Percentiles rank a stretch among this genome's conserved stretches.
Conservation (phyloP, 2,329 filamentous ascomycete genomes). For the Elsinoe ampelina region DNA sequence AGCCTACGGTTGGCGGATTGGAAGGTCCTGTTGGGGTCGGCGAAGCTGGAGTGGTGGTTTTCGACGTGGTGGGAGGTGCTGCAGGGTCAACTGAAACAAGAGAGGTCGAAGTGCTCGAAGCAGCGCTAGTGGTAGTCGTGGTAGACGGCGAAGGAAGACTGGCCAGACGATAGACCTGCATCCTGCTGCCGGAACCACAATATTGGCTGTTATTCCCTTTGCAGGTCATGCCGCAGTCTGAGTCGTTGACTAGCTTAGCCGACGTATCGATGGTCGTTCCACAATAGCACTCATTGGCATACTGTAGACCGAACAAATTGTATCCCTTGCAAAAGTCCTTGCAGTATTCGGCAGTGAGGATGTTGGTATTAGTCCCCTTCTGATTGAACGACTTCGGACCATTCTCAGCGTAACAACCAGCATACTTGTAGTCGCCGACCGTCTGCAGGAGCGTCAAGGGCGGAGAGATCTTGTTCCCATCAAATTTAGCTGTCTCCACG, state of each 20-base stretch:
- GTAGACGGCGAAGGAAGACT: not conserved
- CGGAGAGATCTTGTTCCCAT: constrained; percentile 20
- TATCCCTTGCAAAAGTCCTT: constrained; percentile 26
- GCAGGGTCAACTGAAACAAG: not conserved
- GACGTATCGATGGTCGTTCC: constrained; percentile 20
- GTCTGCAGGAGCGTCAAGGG: constrained; percentile 19
- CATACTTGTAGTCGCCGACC: constrained; percentile 19
- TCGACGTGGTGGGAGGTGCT: not conserved
- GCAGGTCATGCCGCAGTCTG: constrained; percentile 8
- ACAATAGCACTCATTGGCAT: constrained; percentile 30
- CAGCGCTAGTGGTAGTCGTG: not conserved
- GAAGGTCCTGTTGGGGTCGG: constrained; percentile 15
- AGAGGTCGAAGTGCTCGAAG: not conserved
- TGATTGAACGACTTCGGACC: constrained; percentile 20
- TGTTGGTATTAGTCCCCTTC: constrained; percentile 19
- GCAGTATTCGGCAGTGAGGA: constrained; percentile 33
- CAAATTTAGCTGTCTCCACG: constrained; percentile 17
- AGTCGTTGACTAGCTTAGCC: not conserved
- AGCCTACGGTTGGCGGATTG: not conserved
- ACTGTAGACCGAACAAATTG: constrained; percentile 31
- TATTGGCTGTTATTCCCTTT: constrained; percentile 10
- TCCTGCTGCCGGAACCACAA: constrained; percentile 3
- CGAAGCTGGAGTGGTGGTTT: not conserved
- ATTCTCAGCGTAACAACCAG: constrained; percentile 25
- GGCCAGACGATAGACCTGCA: not conserved